A percentile compares a stretch with the other conserved stretches of the same genome.
These are phyloP conservation scores for Annona cherimola DNA, from an alignment of 164 flowering plant genomes.

Conservation along the genomic window DNA sequence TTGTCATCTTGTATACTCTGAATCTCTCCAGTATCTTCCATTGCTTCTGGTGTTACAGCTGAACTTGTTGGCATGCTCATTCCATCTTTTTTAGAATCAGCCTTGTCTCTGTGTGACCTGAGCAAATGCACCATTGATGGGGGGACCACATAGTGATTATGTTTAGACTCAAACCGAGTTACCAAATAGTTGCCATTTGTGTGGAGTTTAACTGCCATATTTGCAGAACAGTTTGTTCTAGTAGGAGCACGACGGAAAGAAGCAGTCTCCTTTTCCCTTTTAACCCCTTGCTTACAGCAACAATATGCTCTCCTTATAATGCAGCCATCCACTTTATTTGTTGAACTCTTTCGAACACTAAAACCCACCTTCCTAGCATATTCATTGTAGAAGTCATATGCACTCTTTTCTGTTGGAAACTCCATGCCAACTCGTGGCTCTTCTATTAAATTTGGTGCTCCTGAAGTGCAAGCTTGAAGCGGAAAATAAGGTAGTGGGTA, in stretches of 20 bases:
- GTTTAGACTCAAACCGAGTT: conserved; percentile 63
- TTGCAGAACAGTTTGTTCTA: conserved; percentile 53
- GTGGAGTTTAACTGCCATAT: conserved; percentile 24
- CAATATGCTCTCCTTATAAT: conserved; percentile 35
- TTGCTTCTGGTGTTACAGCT: background rate
- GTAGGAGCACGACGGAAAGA: conserved; percentile 17
- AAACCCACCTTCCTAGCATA: conserved; percentile 16
- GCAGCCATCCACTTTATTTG: conserved; percentile 41
- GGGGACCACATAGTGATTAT: conserved; percentile 71
- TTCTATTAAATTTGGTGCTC: background rate
- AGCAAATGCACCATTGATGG: conserved; percentile 75
- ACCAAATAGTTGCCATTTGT: conserved; percentile 72
- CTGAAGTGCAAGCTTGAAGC: no score
- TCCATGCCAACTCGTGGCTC: conserved; percentile 19
- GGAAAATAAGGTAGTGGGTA: no score
- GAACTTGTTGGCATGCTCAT: background rate
- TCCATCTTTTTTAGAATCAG: background rate
- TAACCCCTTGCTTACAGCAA: conserved; percentile 41
- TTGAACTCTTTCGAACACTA: conserved; percentile 32
- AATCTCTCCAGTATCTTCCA: no score
- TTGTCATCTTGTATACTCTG: background rate
- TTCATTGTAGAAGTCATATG: conserved; percentile 12
- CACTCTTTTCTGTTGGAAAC: conserved; percentile 11
- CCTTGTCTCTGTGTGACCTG: conserved; percentile 70
- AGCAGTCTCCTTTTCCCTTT: background rate